Evolutionary conservation across 495 filamentous ascomycete species (phyloP), one percentile per base, ranked within the genome.

Genomic region (Amorphotheca resinae): DNA sequence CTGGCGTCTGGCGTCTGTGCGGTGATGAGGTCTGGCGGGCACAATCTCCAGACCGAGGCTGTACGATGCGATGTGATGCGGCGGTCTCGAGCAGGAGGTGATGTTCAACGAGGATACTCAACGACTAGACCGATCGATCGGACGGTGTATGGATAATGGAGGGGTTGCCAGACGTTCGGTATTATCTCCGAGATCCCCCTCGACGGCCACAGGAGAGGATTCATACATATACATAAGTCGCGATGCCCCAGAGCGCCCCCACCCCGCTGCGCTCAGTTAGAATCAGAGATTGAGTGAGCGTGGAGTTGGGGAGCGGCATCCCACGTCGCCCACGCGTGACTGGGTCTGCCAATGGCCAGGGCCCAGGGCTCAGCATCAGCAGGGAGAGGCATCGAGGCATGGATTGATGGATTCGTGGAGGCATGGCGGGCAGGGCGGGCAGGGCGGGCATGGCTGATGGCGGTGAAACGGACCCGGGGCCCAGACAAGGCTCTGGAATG

Each of bases 151-250:
- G n/a, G n/a, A 31, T 23, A 36, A 32, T 45, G 36, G 48, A 43
- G 45, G 45, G 52, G 42, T 50, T 50, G 42, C 51, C 46, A 54
- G 20, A 40, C 42, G 35, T 46, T 48, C 46, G 48, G 52, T 48
- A 51, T 51, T 48, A 35, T 12, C 33, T 51, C 45, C 37, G 21
- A 55, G 48, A 55, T 48, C n/a, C n/a, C n/a, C n/a, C n/a, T n/a
- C n/a, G 12, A 4, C 12, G 4, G 6, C 1, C 17, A 38, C 22
- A 20, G 16, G 12, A 38, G 17, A 38, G n/a, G 18, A 46, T 45
- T 41, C 48, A 38, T 55, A 51, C 48, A 55, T 51, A 55, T 55
- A 55, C n/a, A n/a, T n/a, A n/a, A n/a, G n/a, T n/a, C n/a, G n/a
- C n/a, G n/a, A n/a, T n/a, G n/a, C n/a, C n/a, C n/a, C 15, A 46